Conservation (phyloP, 2,329 filamentous ascomycete genomes). For the Diaporthe amygdali region DNA sequence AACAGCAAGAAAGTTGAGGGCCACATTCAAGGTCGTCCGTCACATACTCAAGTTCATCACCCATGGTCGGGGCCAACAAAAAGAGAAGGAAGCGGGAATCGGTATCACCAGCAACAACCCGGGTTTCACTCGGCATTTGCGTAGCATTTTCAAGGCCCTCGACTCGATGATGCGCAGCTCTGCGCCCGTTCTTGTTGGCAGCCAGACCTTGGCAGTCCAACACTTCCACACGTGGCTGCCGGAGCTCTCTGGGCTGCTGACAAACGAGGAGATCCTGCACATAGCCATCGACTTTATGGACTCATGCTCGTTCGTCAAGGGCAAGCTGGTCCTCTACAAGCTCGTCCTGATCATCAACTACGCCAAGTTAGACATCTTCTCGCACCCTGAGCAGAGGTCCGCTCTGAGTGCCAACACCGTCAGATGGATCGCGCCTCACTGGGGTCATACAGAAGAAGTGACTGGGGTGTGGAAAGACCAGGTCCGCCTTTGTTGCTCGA, state of each 20-base stretch:
- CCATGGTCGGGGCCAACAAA: conserved; percentile 84
- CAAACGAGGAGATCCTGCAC: conserved; percentile 84
- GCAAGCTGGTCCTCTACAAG: conserved; percentile 91
- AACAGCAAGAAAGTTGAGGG: conserved; percentile 81
- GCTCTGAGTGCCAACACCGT: conserved; percentile 82
- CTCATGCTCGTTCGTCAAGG: conserved; percentile 84
- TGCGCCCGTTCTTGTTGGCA: conserved; percentile 86
- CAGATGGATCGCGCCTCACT: conserved; percentile 91
- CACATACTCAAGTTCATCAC: conserved; percentile 96
- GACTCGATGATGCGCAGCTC: conserved; percentile 89
- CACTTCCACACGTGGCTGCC: conserved; percentile 98
- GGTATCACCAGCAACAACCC: conserved; percentile 78
- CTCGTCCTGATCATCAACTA: conserved; percentile 93
- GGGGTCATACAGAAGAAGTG: conserved; percentile 77
- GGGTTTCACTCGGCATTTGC: conserved; percentile 81
- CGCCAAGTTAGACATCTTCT: conserved; percentile 80
- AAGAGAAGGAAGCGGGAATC: conserved; percentile 85
- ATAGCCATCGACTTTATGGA: conserved; percentile 94
- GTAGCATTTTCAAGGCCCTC: conserved; percentile 86
- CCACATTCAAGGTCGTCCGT: conserved; percentile 92
- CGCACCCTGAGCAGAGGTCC: conserved; percentile 75
- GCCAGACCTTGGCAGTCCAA: conserved; percentile 92
- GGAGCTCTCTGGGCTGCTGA: conserved; percentile 78
- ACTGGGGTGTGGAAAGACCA: conserved; percentile 92
- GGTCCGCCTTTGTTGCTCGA: conserved; percentile 89